Conservation (phyloP, 2,329 filamentous ascomycete genomes). For the Hypoxylon sp. region DNA sequence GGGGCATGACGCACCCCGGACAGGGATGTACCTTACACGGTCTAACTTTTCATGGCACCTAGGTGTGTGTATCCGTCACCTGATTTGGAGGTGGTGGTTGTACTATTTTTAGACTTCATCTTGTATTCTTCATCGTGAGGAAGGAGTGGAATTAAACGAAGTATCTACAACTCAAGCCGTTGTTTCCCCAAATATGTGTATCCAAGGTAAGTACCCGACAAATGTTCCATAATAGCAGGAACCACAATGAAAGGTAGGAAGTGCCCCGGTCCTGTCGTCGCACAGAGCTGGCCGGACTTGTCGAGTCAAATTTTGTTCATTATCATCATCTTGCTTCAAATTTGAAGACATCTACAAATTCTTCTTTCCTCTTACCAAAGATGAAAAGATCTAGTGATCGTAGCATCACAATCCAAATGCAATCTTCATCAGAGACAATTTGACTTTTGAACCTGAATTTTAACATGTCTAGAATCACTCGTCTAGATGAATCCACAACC, state of each 20-base stretch:
- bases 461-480: constrained; percentile 57
- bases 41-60: constrained; percentile 19
- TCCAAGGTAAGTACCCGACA: neutral
- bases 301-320: no score
- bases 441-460: no score
- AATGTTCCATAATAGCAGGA: no score
- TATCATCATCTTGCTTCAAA: constrained; percentile 1
- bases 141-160: neutral
- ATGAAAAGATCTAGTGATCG: no score
- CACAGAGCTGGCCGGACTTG: neutral
- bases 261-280: neutral
- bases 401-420: no score
- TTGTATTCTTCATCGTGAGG: constrained; percentile 7
- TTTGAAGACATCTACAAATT: constrained; percentile 2
- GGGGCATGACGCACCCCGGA: constrained; percentile 34
- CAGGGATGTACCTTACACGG: constrained; percentile 24
- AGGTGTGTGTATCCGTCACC: constrained; percentile 22
- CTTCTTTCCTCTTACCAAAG: no score
- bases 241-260: constrained; percentile 3
- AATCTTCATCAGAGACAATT: no score
- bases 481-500: constrained; percentile 58
- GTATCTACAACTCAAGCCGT: no score
- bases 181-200: no score
- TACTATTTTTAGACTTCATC: no score
- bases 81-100: constrained; percentile 1